Evolutionary conservation across 208 protist genomes (phyloP), one percentile per base, ranked within the genome.

Genomic region (Acanthamoeba castellanii): DNA sequence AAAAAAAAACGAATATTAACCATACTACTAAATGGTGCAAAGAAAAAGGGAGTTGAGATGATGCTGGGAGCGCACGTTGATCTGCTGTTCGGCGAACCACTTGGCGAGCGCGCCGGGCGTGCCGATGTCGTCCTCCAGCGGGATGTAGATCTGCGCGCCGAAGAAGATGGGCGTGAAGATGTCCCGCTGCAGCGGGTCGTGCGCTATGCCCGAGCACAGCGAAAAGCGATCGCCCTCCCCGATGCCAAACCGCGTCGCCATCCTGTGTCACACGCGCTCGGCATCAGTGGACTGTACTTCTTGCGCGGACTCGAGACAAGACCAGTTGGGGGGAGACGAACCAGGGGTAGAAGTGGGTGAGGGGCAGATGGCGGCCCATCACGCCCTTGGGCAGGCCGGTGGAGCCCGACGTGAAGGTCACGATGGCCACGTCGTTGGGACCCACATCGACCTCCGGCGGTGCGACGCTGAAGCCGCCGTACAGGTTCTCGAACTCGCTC

Each of bases 121-220:
- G 20, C 45, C 74, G 93, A 97, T 97, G 72, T 94, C 95, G 30
- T 97, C 95, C 82, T 97, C 74, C 1, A 59, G 93, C 25, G 97
- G 97, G 92, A 97, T 97, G 95, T 91, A 97, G 34, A 97, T 96
- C 30, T 52, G 42, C 22, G 97, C 97, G 34, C 97, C 97, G n/a
- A 97, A 97, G 95, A 97, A 97, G 22, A 97, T 82, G 30, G 97
- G 97, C 25, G 97, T 97, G 82, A 97, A 97, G 66, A 97, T 98
- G 64, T 97, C 97, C 32, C 97, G 30, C 89, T 97, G 97, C 22
- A 97, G 93, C 61, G 97, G 97, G 78, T 97, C 97, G 64, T 97
- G 97, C 27, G 96, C 74, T 52, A 97, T 97, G 57, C 97, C 97
- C 30, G 93, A 96, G 93, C 95, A 96, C 96, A 97, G 98, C 45